Base-by-base conservation (phyloP, 2,329 filamentous ascomycete genomes). In the Penicillium sp. region DNA sequence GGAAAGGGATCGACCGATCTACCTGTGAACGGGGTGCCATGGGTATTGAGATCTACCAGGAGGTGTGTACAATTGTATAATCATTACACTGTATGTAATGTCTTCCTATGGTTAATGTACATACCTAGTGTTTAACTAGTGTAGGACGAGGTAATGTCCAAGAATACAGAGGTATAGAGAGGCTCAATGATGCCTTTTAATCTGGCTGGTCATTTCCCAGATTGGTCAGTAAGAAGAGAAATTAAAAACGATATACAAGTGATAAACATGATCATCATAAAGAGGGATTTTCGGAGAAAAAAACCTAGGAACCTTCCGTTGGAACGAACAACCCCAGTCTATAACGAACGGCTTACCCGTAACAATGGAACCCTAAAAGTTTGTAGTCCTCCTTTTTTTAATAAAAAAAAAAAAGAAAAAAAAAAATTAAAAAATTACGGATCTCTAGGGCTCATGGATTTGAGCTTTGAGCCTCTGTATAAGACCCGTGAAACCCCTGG, bases 301-400 rank as follows among this genome's bases (percentile, higher is more conserved):
- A 44, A 46, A 35, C 15, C 15, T 18, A 23, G 20, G 15, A 18
- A 18, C 15, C 15, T 23, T 37, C 20, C 33, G 44, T 47, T 46
- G 38, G 42, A 53, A 44, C 44, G 47, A 49, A 53, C 44, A 48
- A 52, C 49, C 52, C 52, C 50, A 39, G 53, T 46, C 43, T 41
- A 33, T 41, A 54, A 53, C 50, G 53, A 58, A 60, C 57, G 50
- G 50, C 42, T 50, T 49, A 45, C 50, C 46, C 47, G 52, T 56
- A 57, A 54, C 49, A 55, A 58, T 57, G 54, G 52, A 59, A 57
- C 54, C 54, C 58, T 59, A 57, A 57, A 54, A 54, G 45, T 54
- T 50, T 50, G 20, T 52, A 55, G 46, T 53, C 40, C 47, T 56
- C 49, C 37, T 48, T 53, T 58, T 60, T 55, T 57, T 53, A 23